Evolutionary conservation across 805 yeast genomes (phyloP), one percentile per base, ranked within the genome.

Genomic region (Lipomyces spencermartinsiae): DNA sequence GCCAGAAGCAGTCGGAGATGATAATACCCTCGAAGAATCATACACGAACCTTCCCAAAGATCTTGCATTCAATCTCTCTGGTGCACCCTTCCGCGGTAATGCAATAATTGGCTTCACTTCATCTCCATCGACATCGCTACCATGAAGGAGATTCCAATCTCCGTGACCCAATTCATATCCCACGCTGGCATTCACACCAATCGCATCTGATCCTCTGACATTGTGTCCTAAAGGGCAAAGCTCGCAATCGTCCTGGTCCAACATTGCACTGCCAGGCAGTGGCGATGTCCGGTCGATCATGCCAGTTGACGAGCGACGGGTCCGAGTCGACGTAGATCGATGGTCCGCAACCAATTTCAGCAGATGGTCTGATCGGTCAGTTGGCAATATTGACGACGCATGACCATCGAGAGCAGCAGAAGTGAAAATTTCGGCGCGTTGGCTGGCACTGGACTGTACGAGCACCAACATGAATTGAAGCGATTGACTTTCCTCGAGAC

Each of bases 341-440:
- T 16, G n/a, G 49, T 43, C 49, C 22, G 49, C 62, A 33, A 31
- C 29, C 16, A 49, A 29, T 39, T 37, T 19, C 31, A 49, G 8
- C 31, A 37, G 22, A 6, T 12, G 55, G 37, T 43, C 34, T 10
- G 39, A 25, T 22, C 31, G 62, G 14, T 43, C 58, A 7, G 54
- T 25, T 33, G 62, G 35, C 6, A 59, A 12, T 25, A 59, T 58
- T 35, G 34, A 29, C 10, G 22, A 12, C 14, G 39, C 19, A 31
- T 59, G 56, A 16, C 16, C 25, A 9, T 37, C 62, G 31, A 59
- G 31, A 14, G 55, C 55, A 12, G 54, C 58, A 14, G 62, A 59
- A 16, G 62, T 29, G 29, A 59, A 22, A 29, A 59, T 34, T 33
- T 37, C 59, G 31, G 62, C 55, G 34, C 59, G 53, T 25, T 31